Evolutionary conservation across 495 filamentous ascomycete genomes (phyloP), one percentile per base, ranked within the genome.

Genomic region (Massariosphaeria phaeospora): DNA sequence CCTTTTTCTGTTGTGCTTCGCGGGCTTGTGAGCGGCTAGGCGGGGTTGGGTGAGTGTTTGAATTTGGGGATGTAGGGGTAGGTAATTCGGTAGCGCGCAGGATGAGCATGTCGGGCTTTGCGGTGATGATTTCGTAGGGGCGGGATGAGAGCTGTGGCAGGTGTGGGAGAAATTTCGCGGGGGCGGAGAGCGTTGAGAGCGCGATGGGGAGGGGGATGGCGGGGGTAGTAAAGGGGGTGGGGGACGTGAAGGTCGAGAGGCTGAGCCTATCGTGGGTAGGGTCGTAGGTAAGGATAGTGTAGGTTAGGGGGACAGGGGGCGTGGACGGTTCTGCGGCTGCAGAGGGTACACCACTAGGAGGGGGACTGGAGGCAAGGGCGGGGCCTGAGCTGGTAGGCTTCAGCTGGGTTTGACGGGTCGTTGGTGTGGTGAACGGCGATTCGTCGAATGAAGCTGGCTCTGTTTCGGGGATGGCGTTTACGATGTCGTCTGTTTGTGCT

Each of bases 101-200:
- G 34, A 59, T 30, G 3, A 63, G 45, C 36, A 55, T 20, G 18
- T 63, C 33, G 8, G 27, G 27, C 13, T 31, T 46, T 0, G 36
- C 29, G 11, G 29, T 30, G 15, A 59, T 25, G 24, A 55, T 35
- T 3, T 55, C 50, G 46, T 55, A 63, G 21, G 18, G 15, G 17
- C 6, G 9, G n/a, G n/a, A n/a, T n/a, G n/a, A n/a, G n/a, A n/a
- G n/a, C 2, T 17, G 4, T 4, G 48, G 48, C 4, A 63, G 20
- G 42, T 63, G 49, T 8, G 60, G 60, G 18, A 59, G 36, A 45
- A 55, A 59, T 46, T 58, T 48, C 13, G 26, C 25, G 6, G 60
- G 54, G 24, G 34, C 13, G 18, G 33, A 18, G 20, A 63, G 55
- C 13, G 10, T 27, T 18, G 35, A 17, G 29, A 63, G 29, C 9